Evolutionary conservation across 2,329 filamentous ascomycete genomes (phyloP), one percentile per base, ranked within the genome.

Genomic region (Fusarium sp.): DNA sequence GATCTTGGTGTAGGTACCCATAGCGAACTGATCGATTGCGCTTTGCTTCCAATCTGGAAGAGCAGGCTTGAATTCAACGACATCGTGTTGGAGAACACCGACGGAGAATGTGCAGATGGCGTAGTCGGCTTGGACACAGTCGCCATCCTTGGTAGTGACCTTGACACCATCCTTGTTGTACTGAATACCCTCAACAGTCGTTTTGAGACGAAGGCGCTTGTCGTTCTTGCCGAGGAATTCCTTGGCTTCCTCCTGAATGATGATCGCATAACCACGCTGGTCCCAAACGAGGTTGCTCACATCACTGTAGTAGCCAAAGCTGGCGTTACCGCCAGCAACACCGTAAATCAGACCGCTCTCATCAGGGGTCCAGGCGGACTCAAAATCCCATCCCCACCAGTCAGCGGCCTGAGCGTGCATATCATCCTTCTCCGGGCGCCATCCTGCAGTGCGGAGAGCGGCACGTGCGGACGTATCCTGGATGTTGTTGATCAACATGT

Each of bases 1-100:
- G 65, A 92, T 87, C 76, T 93, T 93, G 54, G 90, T 92, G 79
- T 92, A 93, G 0, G 89, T 92, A 9, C 87, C 90, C 87, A 92
- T 92, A 65, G 83, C 81, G 76, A 92, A 91, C 40, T 85, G 88
- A 5, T 87, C 84, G 54, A 92, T 90, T 0, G 88, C 87, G 4
- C 83, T 83, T 16, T 84, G 81, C 77, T 93, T 92, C 90, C 90
- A 92, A 4, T 77, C 77, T 0, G 90, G 91, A 0, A 92, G 80
- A 7, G 79, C 70, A 0, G 91, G 90, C 13, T 81, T 74, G 74
- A 92, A 93, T 0, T 78, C 76, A 2, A 92, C 84, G 1, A 81
- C 83, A 4, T 88, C 83, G 65, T 88, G 86, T 74, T 92, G 90
- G 2, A 92, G 80, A 0, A 92, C 90, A 2, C 91, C 90, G 0